phyloP scores from a whole-genome alignment of 176 grass and related monocot genomes.

The Musa itinerans region DNA sequence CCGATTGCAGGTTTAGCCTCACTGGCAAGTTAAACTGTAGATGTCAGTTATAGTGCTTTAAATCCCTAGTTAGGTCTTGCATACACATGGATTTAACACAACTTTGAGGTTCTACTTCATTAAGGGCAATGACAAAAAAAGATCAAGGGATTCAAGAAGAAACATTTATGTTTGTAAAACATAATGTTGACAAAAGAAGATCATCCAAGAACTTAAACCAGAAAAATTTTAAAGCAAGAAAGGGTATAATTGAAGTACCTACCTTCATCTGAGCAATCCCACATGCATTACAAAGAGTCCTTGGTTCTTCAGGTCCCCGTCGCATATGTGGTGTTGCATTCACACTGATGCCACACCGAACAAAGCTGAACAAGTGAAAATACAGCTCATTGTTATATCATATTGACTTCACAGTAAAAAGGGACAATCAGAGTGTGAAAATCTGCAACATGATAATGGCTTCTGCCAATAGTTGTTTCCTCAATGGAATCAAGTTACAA shows the following conservation, averaged over 20 bases:
- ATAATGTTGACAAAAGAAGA: neutral
- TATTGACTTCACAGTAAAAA: no score
- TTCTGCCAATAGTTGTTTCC: no score
- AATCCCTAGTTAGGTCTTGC: neutral
- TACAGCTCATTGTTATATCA: no score
- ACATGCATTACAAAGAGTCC: slow-evolving; percentile 15
- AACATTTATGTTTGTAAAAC: neutral
- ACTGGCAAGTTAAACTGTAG: no score
- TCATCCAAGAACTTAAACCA: neutral
- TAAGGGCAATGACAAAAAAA: neutral
- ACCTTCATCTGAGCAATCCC: slow-evolving; percentile 7
- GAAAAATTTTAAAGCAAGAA: neutral
- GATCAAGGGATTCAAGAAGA: neutral
- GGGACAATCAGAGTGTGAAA: no score
- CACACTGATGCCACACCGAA: neutral
- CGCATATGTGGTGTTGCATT: slow-evolving; percentile 10
- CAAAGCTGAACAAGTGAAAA: neutral
- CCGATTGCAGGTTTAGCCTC: no score
- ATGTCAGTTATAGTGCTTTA: no score
- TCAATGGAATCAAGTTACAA: no score
- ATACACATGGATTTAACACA: neutral
- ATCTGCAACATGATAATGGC: no score
- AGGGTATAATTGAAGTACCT: neutral
- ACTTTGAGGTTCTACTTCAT: neutral
- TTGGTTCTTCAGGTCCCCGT: neutral